Conservation (phyloP, 2,329 filamentous ascomycete species). For the Fusarium pilosicola region DNA sequence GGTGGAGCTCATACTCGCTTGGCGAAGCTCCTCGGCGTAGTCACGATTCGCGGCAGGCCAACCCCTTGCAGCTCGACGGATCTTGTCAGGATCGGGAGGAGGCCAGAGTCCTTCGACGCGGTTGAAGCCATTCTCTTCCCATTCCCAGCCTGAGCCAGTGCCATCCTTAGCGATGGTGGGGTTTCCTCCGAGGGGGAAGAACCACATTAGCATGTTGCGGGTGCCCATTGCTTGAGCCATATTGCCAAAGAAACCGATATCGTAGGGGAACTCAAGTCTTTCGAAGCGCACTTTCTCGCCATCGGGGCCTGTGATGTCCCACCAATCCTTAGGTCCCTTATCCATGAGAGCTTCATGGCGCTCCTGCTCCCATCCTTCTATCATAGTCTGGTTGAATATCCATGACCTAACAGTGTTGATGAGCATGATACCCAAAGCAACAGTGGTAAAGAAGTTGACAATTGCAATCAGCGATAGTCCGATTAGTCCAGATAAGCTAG, state of each 20-base stretch:
- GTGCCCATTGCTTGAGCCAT: constrained; percentile 81
- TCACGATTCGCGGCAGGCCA: constrained; percentile 55
- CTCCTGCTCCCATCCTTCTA: constrained; percentile 81
- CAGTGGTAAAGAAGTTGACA: constrained; percentile 66
- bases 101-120: constrained; percentile 69
- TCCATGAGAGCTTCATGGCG: constrained; percentile 68
- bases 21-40: constrained; percentile 47
- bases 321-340: constrained; percentile 58
- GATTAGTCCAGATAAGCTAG: constrained; percentile 66
- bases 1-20: constrained; percentile 52
- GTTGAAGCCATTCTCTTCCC: constrained; percentile 83
- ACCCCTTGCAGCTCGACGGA: constrained; percentile 54
- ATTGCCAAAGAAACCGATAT: constrained; percentile 79
- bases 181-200: constrained; percentile 71
- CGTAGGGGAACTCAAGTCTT: constrained; percentile 83
- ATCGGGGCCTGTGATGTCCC: constrained; percentile 51
- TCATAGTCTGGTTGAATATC: constrained; percentile 78
- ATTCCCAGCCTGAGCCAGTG: constrained; percentile 64
- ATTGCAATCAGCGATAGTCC: constrained; percentile 69
- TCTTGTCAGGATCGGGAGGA: constrained; percentile 70
- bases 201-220: constrained; percentile 71
- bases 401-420: constrained; percentile 70
- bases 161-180: constrained; percentile 55
- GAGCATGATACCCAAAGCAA: constrained; percentile 73
- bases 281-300: constrained; percentile 61